Evolutionary conservation across 2,329 filamentous ascomycete species (phyloP).

Genomic region (Ophiocordyceps camponoti-saundersi): DNA sequence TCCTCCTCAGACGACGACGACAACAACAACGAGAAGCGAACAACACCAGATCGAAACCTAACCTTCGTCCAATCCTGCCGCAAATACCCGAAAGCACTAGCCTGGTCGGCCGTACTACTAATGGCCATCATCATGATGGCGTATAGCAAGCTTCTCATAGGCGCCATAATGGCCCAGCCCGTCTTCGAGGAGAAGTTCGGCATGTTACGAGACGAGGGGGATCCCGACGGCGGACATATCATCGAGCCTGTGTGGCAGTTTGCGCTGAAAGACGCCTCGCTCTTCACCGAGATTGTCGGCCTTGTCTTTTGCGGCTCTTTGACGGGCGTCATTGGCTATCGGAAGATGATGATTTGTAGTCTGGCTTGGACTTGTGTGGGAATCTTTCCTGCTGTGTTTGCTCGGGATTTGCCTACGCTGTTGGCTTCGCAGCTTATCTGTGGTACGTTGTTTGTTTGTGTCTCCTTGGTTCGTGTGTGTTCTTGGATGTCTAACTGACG

Average conservation of each 20-base stretch:
- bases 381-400: background rate
- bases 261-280: conserved; percentile 33
- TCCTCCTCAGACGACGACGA: too few species aligned
- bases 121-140: conserved; percentile 32
- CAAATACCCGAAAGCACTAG: conserved; percentile 28
- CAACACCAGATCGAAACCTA: conserved; percentile 20
- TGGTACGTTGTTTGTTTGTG: background rate
- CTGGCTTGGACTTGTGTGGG: background rate
- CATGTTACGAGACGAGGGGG: conserved; percentile 9
- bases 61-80: conserved; percentile 20
- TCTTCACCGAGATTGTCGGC: conserved; percentile 29
- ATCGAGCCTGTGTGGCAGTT: conserved; percentile 40
- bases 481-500: background rate
- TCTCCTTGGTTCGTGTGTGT: background rate
- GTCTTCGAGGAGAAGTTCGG: conserved; percentile 29
- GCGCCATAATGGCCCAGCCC: conserved; percentile 29
- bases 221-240: conserved; percentile 18
- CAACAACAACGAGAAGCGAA: background rate
- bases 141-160: conserved; percentile 32
- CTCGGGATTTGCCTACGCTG: background rate
- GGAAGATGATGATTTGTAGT: background rate
- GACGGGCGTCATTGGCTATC: conserved; percentile 22
- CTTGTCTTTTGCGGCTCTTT: conserved; percentile 13
- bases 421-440: background rate
- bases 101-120: conserved; percentile 27